phyloP scores from a whole-genome alignment of 331 rosid species.

The Arachis monticola region DNA sequence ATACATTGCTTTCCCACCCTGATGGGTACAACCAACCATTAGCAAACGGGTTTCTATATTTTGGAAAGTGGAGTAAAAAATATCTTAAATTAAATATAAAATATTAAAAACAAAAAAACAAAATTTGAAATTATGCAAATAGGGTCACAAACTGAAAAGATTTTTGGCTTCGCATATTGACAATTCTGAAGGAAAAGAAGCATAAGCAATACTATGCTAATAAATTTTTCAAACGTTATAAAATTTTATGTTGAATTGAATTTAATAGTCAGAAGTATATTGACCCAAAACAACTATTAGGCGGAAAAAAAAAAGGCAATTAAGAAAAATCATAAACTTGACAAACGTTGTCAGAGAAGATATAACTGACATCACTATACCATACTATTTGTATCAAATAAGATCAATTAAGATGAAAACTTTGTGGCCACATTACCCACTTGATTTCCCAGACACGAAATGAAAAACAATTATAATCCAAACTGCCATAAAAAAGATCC shows the following conservation, averaged over 20 bases:
- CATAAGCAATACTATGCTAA: slow-evolving; percentile 10
- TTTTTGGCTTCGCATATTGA: slow-evolving; percentile 15
- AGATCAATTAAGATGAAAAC: slow-evolving; percentile 3
- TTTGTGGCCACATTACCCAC: background rate
- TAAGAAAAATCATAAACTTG: slow-evolving; percentile 6
- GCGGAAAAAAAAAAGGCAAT: background rate
- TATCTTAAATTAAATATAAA: slow-evolving; percentile 18
- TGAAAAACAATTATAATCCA: slow-evolving; percentile 15
- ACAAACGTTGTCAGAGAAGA: background rate
- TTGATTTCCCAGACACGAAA: slow-evolving; percentile 28
- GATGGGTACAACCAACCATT: slow-evolving; percentile 39
- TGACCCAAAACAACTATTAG: background rate
- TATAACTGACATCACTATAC: background rate
- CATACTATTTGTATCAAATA: slow-evolving; percentile 18
- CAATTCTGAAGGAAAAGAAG: slow-evolving; percentile 9
- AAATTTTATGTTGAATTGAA: slow-evolving; percentile 28
- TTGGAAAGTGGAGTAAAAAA: slow-evolving; percentile 31
- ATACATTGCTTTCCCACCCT: slow-evolving; percentile 57
- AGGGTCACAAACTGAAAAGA: slow-evolving; percentile 27
- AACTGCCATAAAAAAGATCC: slow-evolving; percentile 3
- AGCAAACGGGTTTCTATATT: slow-evolving; percentile 35
- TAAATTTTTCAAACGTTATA: slow-evolving; percentile 9
- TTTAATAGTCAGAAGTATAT: slow-evolving; percentile 18
- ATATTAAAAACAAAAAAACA: background rate
- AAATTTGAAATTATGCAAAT: slow-evolving; percentile 1